These are phyloP conservation scores for Corymbia citriodora DNA, from an alignment of 441 rosid genomes.

Conservation along the genomic window DNA sequence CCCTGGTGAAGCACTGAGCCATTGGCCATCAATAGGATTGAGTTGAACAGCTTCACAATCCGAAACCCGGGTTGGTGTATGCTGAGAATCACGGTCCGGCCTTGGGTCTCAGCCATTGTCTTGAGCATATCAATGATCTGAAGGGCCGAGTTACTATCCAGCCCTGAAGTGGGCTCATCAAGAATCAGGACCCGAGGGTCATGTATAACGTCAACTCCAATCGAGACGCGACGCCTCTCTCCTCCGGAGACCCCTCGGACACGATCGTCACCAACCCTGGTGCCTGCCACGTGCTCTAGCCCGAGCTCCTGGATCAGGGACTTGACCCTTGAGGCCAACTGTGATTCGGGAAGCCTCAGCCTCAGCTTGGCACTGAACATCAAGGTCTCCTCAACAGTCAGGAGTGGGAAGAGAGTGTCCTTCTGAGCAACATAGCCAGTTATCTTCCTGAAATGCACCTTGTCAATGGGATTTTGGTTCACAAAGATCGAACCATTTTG, in stretches of 20 bases:
- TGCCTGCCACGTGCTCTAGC: slow-evolving; percentile 51
- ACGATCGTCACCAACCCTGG: slow-evolving; percentile 78
- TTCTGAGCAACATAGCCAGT: slow-evolving; percentile 86
- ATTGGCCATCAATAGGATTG: slow-evolving; percentile 64
- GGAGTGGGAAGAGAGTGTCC: slow-evolving; percentile 80
- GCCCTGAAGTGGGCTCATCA: slow-evolving; percentile 97
- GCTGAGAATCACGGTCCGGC: slow-evolving; percentile 64
- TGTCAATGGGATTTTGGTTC: slow-evolving; percentile 50
- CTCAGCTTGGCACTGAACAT: slow-evolving; percentile 82
- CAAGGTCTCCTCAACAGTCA: slow-evolving; percentile 91
- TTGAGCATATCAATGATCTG: slow-evolving; percentile 85
- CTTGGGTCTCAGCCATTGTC: slow-evolving; percentile 78
- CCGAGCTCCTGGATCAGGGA: slow-evolving; percentile 73
- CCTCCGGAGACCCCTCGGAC: slow-evolving; percentile 94
- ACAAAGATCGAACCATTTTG: slow-evolving; percentile 56
- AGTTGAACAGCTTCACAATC: slow-evolving; percentile 72
- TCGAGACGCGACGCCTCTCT: slow-evolving; percentile 88
- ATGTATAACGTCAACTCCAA: slow-evolving; percentile 86
- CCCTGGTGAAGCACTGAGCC: slow-evolving; percentile 85
- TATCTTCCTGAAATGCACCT: slow-evolving; percentile 57
- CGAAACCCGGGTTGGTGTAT: slow-evolving; percentile 95
- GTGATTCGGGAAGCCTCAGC: slow-evolving; percentile 43
- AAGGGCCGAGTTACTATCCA: slow-evolving; percentile 78
- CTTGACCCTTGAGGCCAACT: slow-evolving; percentile 51
- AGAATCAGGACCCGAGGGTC: slow-evolving; percentile 85